These are phyloP conservation scores for Pachysolen tannophilus DNA, from an alignment of 805 yeast species.

Conservation along the genomic window DNA sequence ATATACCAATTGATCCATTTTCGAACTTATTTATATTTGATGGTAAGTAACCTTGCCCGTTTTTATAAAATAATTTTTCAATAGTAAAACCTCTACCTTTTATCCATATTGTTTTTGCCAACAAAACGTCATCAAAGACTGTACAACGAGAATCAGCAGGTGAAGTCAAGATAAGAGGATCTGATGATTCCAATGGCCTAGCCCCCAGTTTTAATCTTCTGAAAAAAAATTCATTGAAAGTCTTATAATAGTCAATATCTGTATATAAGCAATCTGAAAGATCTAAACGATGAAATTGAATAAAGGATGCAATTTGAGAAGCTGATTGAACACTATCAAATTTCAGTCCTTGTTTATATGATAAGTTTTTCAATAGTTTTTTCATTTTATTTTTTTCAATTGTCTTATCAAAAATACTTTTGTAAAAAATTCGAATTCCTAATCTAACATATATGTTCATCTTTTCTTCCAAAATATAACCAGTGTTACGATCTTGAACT, in stretches of 20 bases:
- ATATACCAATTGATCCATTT: conserved; percentile 63
- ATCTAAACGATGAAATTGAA: conserved; percentile 76
- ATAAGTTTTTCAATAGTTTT: conserved; percentile 51
- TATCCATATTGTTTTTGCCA: conserved; percentile 79
- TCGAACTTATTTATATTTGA: conserved; percentile 25
- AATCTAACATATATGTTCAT: conserved; percentile 83
- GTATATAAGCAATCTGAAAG: conserved; percentile 53
- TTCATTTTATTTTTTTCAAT: conserved; percentile 51
- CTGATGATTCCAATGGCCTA: conserved; percentile 57
- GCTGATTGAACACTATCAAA: conserved; percentile 68
- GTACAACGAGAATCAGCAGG: conserved; percentile 88
- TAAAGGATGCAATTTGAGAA: conserved; percentile 64
- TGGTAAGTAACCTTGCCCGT: conserved; percentile 26
- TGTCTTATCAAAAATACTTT: conserved; percentile 56
- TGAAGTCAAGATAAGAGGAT: conserved; percentile 48
- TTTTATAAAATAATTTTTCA: conserved; percentile 45
- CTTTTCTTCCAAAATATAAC: conserved; percentile 85
- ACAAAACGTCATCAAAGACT: conserved; percentile 47
- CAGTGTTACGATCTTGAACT: conserved; percentile 87
- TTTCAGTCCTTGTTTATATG: conserved; percentile 76
- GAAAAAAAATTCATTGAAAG: conserved; percentile 88
- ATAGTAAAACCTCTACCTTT: conserved; percentile 76
- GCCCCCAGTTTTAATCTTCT: conserved; percentile 66
- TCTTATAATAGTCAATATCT: conserved; percentile 42
- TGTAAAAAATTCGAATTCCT: conserved; percentile 79